Evolutionary conservation across 345 rosid genomes (phyloP).

Genomic region (Microthlaspi erraticum): DNA sequence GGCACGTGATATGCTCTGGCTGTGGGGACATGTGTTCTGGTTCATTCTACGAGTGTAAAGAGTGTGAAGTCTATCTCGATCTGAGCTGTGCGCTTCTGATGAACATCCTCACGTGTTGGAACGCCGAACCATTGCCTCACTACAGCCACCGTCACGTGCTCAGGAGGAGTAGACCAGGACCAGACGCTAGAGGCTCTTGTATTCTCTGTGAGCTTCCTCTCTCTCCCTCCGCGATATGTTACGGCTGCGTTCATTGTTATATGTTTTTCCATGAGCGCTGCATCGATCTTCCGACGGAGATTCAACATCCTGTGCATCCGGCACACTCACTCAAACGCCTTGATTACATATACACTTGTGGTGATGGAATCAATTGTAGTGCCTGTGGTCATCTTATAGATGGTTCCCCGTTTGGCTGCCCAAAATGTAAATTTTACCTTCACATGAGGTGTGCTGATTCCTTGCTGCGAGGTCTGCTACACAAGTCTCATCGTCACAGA

Average conservation of each 20-base stretch:
- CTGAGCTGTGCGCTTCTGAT: not conserved
- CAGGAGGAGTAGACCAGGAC: conserved; percentile 5
- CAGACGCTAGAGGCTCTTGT: not conserved
- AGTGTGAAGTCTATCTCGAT: conserved; percentile 29
- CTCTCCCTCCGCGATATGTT: conserved; percentile 15
- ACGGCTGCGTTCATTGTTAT: not conserved
- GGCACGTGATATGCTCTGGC: conserved; percentile 9
- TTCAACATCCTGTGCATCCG: conserved; percentile 22
- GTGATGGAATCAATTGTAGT: no score
- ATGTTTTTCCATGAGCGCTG: conserved; percentile 26
- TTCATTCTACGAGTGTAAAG: conserved; percentile 12
- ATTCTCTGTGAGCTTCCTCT: conserved; percentile 9
- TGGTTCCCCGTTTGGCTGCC: no score
- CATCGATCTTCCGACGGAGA: not conserved
- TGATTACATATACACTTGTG: not conserved
- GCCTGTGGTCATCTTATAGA: no score
- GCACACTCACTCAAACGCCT: conserved; percentile 27
- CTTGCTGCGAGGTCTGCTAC: no score
- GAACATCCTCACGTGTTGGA: conserved; percentile 1
- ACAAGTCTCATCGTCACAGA: no score
- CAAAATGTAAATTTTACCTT: no score
- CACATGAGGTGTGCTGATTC: no score
- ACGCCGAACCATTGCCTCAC: not conserved
- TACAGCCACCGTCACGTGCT: conserved; percentile 12
- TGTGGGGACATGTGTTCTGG: conserved; percentile 19